These are phyloP conservation scores for Moesziomyces parantarcticus DNA, from an alignment of 1,284 basidiomycete species.

Conservation along the genomic window DNA sequence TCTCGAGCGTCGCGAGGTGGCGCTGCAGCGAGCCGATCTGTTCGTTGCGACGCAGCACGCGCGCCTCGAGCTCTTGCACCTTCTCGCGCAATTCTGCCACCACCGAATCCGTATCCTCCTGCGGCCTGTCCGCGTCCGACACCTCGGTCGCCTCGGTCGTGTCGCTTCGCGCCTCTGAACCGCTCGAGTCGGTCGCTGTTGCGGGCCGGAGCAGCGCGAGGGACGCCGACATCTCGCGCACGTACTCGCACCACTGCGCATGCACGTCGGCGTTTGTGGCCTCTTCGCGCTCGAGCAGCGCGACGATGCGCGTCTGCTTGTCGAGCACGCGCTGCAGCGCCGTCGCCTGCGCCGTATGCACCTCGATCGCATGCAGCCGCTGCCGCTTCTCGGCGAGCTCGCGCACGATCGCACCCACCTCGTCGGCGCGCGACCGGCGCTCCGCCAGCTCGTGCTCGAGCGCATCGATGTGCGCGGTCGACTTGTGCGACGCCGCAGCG, in stretches of 20 bases:
- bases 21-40: conserved; percentile 49
- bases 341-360: conserved; percentile 9
- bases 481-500: conserved; percentile 23
- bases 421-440: neutral
- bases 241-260: conserved; percentile 9
- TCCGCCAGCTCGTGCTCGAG: conserved; percentile 1
- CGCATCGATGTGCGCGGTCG: conserved; percentile 14
- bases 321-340: conserved; percentile 8
- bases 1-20: conserved; percentile 10
- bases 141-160: neutral
- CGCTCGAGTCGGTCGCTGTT: neutral
- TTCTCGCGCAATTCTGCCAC: neutral
- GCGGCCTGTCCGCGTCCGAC: neutral
- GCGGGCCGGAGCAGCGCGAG: conserved; percentile 3
- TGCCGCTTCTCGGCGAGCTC: conserved; percentile 27
- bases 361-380: conserved; percentile 19
- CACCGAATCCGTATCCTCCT: neutral
- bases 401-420: conserved; percentile 8
- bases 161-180: too few species aligned
- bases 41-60: conserved; percentile 41
- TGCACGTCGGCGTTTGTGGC: neutral
- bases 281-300: conserved; percentile 5
- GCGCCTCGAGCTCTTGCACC: conserved; percentile 26
- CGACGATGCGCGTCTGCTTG: conserved; percentile 24
- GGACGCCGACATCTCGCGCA: conserved; percentile 2